Base-by-base conservation (phyloP, 345 rosid species). In the sweet orange (Citrus sinensis) region DNA sequence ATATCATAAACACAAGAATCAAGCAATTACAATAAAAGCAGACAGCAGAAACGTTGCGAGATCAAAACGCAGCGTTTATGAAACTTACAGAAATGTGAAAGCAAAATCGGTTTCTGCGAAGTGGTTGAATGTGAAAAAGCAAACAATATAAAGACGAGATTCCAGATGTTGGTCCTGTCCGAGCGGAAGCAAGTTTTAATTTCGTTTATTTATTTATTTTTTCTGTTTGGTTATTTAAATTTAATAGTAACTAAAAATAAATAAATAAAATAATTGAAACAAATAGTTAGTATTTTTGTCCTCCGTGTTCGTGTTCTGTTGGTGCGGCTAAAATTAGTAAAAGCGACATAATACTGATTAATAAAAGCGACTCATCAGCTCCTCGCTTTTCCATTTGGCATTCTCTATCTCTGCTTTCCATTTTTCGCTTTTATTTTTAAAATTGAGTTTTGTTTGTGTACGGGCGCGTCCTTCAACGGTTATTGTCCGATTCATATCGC, bases 281-380 rank as follows among this genome's bases (percentile, higher is more conserved):
- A 20, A 75, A 63, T 19, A 14, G 61, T 32, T 19, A 32, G 63
- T 17, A 22, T 25, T 35, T 67, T 13, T 29, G 13, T 37, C 46
- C 35, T 46, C 67, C 10, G 42, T 6, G 14, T 20, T 20, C 14
- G 39, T 58, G 61, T 22, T 73, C 64, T 74, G 76, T 79, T 58
- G 80, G 87, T 74, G 24, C 58, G 87, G 42, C 58, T 70, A 68
- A 67, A 80, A 78, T 82, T 73, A 70, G 87, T 71, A 83, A 85
- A 85, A 85, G 85, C 76, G 83, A 85, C 80, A 32, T 75, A 11
- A 19, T 84, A 75, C 83, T 77, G 39, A 67, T 40, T 72, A 10
- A 55, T 54, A 76, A 77, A 81, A 74, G 80, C 82, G 55, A 84
- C 81, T 46, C 56, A 20, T 67, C 75, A 55, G 63, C 86, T 70